Base-by-base conservation (phyloP, 805 yeast species). In the Wilhelminamyces savonicus region DNA sequence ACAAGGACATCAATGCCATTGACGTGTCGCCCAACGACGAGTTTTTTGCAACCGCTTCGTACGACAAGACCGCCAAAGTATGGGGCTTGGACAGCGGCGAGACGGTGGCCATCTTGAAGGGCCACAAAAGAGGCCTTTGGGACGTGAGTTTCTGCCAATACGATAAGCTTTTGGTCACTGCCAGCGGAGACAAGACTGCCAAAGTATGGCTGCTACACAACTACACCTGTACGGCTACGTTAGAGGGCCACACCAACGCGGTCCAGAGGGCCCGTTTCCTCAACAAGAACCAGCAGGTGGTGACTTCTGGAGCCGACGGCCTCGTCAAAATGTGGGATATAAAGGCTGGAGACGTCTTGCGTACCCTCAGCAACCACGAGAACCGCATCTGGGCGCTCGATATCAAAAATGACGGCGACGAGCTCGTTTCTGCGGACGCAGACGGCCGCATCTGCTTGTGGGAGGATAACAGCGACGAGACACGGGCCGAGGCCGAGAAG, bases 101-200 rank as follows among this genome's bases (percentile, higher is more conserved):
- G 56, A 76, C 81, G 3, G 62, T 83, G 13, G 96, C 94, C 7
- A 68, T 90, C 6, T 62, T 92, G 39, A 76, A 77, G 37, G 97
- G 96, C 12, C 99, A 92, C 56, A 82, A 79, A 52, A 75, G 99
- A 47, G 97, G 97, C 9, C 72, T 92, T 25, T 92, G 97, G 95
- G 94, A 85, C 50, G 78, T 87, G 19, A 70, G 72, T 38, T 92
- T 92, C 53, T 83, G 86, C 46, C 76, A 76, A 21, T 82, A 69
- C 54, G 96, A 86, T 46, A 79, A 84, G 54, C 54, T 79, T 1
- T 40, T 92, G 13, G 80, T 76, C 15, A 88, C 97, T 1, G 78
- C 82, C n/a, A 77, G 94, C 20, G 97, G 97, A 40, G 99, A 90
- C 55, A 86, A 85, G 51, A 82, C 96, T 0, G 71, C 82, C 34